Base-by-base conservation (phyloP, 2,329 filamentous ascomycete species). In the Colletotrichum sp. region DNA sequence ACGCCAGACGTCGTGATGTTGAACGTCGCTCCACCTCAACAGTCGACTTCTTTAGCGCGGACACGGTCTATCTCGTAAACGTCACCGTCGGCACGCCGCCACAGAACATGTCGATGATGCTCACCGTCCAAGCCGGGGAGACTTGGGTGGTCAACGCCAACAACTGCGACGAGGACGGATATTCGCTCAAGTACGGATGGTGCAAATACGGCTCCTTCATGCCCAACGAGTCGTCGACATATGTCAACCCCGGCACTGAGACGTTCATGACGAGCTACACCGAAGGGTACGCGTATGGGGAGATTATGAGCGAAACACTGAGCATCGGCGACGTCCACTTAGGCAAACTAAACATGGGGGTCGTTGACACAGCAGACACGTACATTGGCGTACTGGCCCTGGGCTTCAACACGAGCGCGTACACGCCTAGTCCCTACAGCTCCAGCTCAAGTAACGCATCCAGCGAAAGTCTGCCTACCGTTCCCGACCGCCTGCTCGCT, bases 401-500 rank as follows among this genome's bases (percentile, higher is more conserved):
- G 59, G 91, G 91, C 72, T 92, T 91, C 80, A 85, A 86, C 77
- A 81, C 86, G 30, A 91, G 88, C 78, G 88, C 89, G 74, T 86
- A 87, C 52, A 81, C 8, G 2, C n/a, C 55, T 1, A 52, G 27
- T 13, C 44, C 44, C 48, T 28, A 25, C 16, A 65, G 90, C 15
- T 52, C 63, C 3, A 80, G 34, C 25, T 25, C 39, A 9, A 76
- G 28, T 19, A 28, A n/a, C 0, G 0, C 6, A 80, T 83, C 0
- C 11, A 27, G 36, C 15, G 19, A 39, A 19, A 22, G 34, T 4
- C 22, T 91, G 90, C 85, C 87, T 8, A 91, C 94, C 80, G 86
- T 96, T 27, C 87, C 95, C 19, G 89, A 93, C 81, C 87, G 91
- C 78, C 87, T 96, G 81, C 87, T 91, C 27, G 82, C 89, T 27